Conservation (phyloP, 73 alveolate genomes). For the Paramecium sonneborni region DNA sequence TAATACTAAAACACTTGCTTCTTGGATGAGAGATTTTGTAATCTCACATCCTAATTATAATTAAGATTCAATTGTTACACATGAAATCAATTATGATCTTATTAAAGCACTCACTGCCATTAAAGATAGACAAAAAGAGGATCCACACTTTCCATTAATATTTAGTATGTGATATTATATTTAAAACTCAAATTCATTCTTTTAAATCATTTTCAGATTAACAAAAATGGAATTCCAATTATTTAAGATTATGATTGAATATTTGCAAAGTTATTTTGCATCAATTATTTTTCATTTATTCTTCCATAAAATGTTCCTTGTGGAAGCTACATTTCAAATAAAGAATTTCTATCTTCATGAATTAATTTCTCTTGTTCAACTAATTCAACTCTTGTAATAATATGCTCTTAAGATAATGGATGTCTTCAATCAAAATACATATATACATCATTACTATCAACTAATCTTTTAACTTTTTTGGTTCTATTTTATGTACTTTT, state of each 20-base stretch:
- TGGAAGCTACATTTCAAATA: not conserved
- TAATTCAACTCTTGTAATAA: no score
- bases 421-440: no score
- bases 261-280: not conserved
- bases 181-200: not conserved
- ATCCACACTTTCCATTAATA: constrained; percentile 52
- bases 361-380: no score
- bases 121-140: constrained; percentile 4
- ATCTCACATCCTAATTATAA: constrained; percentile 86
- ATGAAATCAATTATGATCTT: constrained; percentile 77
- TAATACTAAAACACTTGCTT: constrained; percentile 87
- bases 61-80: constrained; percentile 83
- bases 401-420: no score
- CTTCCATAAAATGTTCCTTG: constrained; percentile 43
- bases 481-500: no score
- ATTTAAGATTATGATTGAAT: not conserved
- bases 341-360: not conserved
- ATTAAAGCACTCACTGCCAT: constrained; percentile 43
- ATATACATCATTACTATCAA: no score
- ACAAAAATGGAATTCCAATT: not conserved
- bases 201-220: not conserved
- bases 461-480: no score
- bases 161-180: not conserved
- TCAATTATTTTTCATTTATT: not conserved
- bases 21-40: constrained; percentile 85